Evolutionary conservation across 2,329 filamentous ascomycete genomes (phyloP).

Genomic region (Diaporthe sp.): DNA sequence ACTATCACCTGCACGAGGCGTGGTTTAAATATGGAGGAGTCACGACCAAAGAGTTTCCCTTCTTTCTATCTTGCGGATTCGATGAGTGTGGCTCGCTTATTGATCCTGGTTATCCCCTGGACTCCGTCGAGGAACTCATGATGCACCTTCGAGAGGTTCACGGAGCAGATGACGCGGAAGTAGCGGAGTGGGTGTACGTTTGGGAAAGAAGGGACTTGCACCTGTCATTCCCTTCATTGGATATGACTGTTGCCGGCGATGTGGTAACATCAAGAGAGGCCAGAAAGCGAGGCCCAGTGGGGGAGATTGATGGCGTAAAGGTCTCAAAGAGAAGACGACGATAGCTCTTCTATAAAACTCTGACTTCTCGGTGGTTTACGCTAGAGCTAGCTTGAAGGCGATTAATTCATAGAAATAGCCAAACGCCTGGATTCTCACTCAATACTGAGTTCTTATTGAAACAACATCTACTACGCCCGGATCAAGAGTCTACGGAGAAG

Average conservation of each 20-base stretch:
- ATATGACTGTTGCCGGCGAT: neutral
- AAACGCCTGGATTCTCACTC: too few relatives aligned
- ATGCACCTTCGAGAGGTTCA: neutral
- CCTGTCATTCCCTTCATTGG: accelerated
- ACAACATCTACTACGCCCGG: too few relatives aligned
- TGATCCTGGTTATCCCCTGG: neutral
- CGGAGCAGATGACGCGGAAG: neutral
- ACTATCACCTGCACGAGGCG: neutral
- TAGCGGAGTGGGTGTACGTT: neutral
- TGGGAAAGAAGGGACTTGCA: neutral
- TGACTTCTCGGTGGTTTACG: too few relatives aligned
- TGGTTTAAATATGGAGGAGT: neutral
- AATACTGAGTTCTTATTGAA: too few relatives aligned
- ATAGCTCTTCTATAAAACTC: neutral
- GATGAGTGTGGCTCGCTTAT: neutral
- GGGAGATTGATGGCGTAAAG: neutral
- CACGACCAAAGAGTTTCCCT: neutral
- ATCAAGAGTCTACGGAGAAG: too few relatives aligned
- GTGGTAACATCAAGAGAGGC: neutral
- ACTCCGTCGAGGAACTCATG: neutral
- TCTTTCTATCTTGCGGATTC: neutral
- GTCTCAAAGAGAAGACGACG: neutral
- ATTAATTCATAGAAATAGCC: too few relatives aligned
- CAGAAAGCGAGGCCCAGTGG: neutral
- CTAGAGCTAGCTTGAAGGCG: too few relatives aligned